Base-by-base conservation (phyloP, 176 grass and related monocot species). In the Oryza rufipogon region DNA sequence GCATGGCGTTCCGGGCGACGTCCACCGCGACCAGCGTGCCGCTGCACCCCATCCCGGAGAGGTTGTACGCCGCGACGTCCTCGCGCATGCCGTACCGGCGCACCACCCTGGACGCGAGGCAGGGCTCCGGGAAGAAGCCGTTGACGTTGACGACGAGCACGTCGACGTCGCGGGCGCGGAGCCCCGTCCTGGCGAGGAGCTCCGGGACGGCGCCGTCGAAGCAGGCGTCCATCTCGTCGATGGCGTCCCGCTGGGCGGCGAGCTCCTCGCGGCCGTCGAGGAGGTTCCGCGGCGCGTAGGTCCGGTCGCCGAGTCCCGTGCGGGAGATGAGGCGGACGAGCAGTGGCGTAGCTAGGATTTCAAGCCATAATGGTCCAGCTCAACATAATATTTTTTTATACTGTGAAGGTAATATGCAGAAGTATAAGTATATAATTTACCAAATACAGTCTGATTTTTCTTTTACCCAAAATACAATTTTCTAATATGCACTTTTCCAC, bases 21-120 rank as follows among this genome's bases (percentile, higher is more conserved):
- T 88, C 73, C 22, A 92, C 2, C 6, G 86, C 41, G 44, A 89
- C 70, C 5, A 83, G 54, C 73, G 83, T 80, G 20, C 75, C 79
- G 54, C 83, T 89, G 47, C 83, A 89, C 2, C 90, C 90, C 90
- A 92, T 92, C 44, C 90, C 90, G 4, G 86, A 81, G 7, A 92
- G 74, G 74, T 83, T 92, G 74, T 86, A 89, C 2, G 28, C 82
- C 60, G 77, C 73, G 13, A 88, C 78, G 77, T 88, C 83, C 4
- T 92, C 83, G 44, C 86, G 73, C 86, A 89, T 89, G 1, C 76
- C 66, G 73, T 86, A 81, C 13, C 54, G 39, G 11, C 42, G 45
- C 73, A 72, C 10, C 14, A 89, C 64, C 60, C 86, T 68, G 23
- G 86, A 80, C 3, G 90, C 26, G 0, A 92, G 86, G 32, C 83